Evolutionary conservation across 2,329 filamentous ascomycete genomes (phyloP).

Genomic region (Alternaria hordeiaustralica): DNA sequence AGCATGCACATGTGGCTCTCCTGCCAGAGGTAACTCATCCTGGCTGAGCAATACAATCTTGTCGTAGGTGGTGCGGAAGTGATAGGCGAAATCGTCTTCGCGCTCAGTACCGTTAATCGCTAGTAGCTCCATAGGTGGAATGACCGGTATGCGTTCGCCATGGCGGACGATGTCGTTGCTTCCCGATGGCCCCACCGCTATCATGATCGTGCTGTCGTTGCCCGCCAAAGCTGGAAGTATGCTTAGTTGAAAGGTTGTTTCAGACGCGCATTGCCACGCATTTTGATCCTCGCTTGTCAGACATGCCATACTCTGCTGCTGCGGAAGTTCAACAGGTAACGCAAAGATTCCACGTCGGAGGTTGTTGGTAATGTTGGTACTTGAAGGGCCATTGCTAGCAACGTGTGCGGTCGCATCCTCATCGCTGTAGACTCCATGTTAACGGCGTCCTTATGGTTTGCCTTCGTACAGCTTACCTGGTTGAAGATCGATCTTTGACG

Average conservation of each 20-base stretch:
- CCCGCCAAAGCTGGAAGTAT: constrained; percentile 21
- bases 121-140: constrained; percentile 18
- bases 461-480: constrained; percentile 9
- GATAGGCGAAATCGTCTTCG: constrained; percentile 19
- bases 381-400: constrained; percentile 1
- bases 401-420: not conserved
- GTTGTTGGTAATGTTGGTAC: not conserved
- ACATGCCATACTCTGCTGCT: constrained; percentile 37
- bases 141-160: constrained; percentile 27
- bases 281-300: constrained; percentile 30
- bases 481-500: constrained; percentile 8
- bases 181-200: constrained; percentile 17
- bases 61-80: constrained; percentile 32
- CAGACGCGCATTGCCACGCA: constrained; percentile 34
- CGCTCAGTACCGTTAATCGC: not conserved
- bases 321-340: constrained; percentile 22
- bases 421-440: not conserved
- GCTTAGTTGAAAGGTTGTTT: constrained; percentile 25
- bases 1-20: not conserved
- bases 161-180: constrained; percentile 16
- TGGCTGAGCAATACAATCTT: constrained; percentile 29
- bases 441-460: not conserved
- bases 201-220: constrained; percentile 12
- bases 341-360: constrained; percentile 31
- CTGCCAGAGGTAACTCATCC: constrained; percentile 14